A percentile compares a stretch with the other conserved stretches of the same genome.
phyloP scores from a whole-genome alignment of 345 rosid genomes.

The Camelina hispida region DNA sequence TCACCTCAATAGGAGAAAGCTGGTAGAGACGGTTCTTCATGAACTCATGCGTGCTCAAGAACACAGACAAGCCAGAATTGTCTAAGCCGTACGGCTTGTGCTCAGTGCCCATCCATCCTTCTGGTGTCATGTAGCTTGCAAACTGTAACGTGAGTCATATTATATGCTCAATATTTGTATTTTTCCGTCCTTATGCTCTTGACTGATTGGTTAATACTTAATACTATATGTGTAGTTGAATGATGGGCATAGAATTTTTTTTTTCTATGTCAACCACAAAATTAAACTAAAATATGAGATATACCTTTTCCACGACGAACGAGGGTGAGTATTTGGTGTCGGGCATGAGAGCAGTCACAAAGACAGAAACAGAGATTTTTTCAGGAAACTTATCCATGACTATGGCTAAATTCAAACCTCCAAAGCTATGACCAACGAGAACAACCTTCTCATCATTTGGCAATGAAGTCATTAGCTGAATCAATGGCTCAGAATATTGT shows the following conservation, averaged over 20 bases:
- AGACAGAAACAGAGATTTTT: constrained; percentile 34
- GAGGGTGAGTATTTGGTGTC: constrained; percentile 43
- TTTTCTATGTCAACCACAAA: too few relatives aligned
- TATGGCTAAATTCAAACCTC: constrained; percentile 50
- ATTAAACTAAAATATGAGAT: too few relatives aligned
- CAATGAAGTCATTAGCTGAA: constrained; percentile 46
- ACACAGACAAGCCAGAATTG: constrained; percentile 7
- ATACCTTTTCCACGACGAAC: constrained; percentile 16
- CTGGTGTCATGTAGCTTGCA: constrained; percentile 4
- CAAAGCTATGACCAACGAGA: constrained; percentile 73
- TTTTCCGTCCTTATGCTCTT: too few relatives aligned
- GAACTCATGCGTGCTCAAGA: constrained; percentile 26
- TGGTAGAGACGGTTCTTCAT: constrained; percentile 35
- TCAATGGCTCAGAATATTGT: constrained; percentile 56
- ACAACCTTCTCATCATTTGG: constrained; percentile 52
- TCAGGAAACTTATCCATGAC: constrained; percentile 49
- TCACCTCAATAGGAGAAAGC: constrained; percentile 40
- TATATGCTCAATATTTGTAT: too few relatives aligned
- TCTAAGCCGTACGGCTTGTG: constrained; percentile 29
- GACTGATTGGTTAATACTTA: too few relatives aligned
- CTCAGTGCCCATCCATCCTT: constrained; percentile 36
- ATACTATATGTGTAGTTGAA: too few relatives aligned
- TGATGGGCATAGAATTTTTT: too few relatives aligned
- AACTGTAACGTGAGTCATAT: constrained; percentile 16
- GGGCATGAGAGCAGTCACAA: constrained; percentile 41